Evolutionary conservation across 2,329 filamentous ascomycete species (phyloP).

Genomic region (Fusarium sp.): DNA sequence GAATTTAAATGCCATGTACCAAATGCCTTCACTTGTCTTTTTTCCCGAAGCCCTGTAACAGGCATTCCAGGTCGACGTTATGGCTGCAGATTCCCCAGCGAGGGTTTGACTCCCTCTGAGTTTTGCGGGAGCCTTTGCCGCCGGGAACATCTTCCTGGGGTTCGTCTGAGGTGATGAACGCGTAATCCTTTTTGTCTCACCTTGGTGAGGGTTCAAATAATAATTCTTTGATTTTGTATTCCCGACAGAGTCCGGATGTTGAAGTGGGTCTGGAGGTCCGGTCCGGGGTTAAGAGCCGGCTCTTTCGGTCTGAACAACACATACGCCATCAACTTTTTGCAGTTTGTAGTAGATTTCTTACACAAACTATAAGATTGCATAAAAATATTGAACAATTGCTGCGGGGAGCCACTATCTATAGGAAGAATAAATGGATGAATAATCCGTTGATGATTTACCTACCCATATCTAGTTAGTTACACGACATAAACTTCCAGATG

Average conservation of each 20-base stretch:
- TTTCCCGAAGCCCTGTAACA: too few species aligned
- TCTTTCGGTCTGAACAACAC: background rate
- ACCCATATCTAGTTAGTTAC: background rate
- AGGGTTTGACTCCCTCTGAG: background rate
- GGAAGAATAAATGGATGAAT: background rate
- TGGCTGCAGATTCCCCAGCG: too few species aligned
- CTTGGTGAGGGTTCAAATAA: background rate
- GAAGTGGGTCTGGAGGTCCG: background rate
- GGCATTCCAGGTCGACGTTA: too few species aligned
- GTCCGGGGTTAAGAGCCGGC: background rate
- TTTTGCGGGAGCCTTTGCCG: background rate
- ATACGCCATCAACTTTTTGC: background rate
- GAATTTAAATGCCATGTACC: too few species aligned
- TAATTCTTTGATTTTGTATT: background rate
- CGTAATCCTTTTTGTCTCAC: background rate
- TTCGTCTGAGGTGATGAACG: background rate
- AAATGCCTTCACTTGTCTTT: too few species aligned
- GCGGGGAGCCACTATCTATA: background rate
- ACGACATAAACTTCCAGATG: background rate
- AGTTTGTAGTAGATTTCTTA: background rate
- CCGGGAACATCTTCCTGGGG: background rate
- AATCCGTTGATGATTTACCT: background rate
- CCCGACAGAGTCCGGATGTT: conserved; percentile 30
- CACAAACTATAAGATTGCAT: rapidly evolving
- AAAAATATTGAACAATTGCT: background rate